These are phyloP conservation scores for Diaporthe sp. DNA, from an alignment of 2,329 filamentous ascomycete species.

Conservation along the genomic window DNA sequence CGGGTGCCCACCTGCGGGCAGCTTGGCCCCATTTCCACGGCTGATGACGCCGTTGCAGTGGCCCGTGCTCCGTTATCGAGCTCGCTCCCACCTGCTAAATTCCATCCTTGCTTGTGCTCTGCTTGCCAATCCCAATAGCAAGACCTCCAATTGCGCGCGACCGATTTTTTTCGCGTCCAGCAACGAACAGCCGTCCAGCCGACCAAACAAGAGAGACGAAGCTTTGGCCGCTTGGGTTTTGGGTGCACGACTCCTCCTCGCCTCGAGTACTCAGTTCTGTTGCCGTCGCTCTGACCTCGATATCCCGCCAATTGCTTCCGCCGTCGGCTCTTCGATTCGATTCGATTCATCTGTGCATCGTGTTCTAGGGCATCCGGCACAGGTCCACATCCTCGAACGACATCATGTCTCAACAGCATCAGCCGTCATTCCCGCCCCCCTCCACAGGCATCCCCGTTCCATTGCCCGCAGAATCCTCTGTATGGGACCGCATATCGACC, in stretches of 20 bases:
- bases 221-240: conserved; percentile 16
- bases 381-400: conserved; percentile 17
- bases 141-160: conserved; percentile 37
- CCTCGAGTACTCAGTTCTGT: conserved; percentile 20
- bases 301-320: conserved; percentile 22
- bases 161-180: conserved; percentile 40
- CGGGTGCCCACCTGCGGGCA: conserved; percentile 17
- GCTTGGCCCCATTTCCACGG: conserved; percentile 6
- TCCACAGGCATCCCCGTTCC: conserved; percentile 62
- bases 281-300: conserved; percentile 16
- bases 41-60: conserved; percentile 25
- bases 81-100: conserved; percentile 22
- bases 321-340: conserved; percentile 10
- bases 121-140: conserved; percentile 32
- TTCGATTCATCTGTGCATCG: conserved; percentile 19
- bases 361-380: conserved; percentile 14
- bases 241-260: conserved; percentile 14
- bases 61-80: conserved; percentile 30
- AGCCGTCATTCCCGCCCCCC: conserved; percentile 57
- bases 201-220: conserved; percentile 21
- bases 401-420: conserved; percentile 57
- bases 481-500: conserved; percentile 90
- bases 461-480: conserved; percentile 72
- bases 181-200: conserved; percentile 27
- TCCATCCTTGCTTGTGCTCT: conserved; percentile 35